Conservation (phyloP, 306 rosid genomes). For the Canavalia gladiata region DNA sequence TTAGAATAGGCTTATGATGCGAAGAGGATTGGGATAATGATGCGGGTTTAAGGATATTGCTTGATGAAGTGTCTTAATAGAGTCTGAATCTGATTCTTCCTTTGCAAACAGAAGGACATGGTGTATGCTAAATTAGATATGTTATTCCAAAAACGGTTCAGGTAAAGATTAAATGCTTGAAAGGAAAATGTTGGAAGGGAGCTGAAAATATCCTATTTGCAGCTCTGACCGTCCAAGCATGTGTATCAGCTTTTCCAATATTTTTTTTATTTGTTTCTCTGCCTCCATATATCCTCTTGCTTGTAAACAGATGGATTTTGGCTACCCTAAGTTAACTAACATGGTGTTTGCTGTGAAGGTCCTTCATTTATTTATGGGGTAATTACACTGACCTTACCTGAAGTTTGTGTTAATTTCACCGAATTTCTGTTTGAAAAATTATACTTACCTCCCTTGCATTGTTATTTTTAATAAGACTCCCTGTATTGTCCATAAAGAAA, state of each 20-base stretch:
- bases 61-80: constrained; percentile 29
- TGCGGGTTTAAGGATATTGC: constrained; percentile 11
- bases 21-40: constrained; percentile 18
- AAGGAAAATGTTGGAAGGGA: constrained; percentile 16
- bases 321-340: not conserved
- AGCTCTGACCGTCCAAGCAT: not conserved
- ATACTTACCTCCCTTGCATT: too few species aligned
- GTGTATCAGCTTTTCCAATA: not conserved
- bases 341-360: not conserved
- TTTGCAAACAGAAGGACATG: not conserved
- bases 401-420: not conserved
- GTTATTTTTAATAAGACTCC: not conserved
- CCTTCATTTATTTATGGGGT: not conserved
- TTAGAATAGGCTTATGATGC: constrained; percentile 20
- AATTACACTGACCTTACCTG: not conserved
- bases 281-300: not conserved
- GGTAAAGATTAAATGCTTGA: constrained; percentile 24
- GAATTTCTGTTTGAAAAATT: constrained; percentile 6
- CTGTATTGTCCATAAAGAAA: constrained; percentile 1
- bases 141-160: constrained; percentile 9
- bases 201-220: constrained; percentile 42
- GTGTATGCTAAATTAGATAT: constrained; percentile 10
- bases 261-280: constrained; percentile 8
- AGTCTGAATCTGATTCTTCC: constrained; percentile 30
- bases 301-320: constrained; percentile 18